Percentiles rank a stretch among this genome's conserved stretches.
Evolutionary conservation across 805 yeast genomes (phyloP).

Genomic region (Candida railenensis): DNA sequence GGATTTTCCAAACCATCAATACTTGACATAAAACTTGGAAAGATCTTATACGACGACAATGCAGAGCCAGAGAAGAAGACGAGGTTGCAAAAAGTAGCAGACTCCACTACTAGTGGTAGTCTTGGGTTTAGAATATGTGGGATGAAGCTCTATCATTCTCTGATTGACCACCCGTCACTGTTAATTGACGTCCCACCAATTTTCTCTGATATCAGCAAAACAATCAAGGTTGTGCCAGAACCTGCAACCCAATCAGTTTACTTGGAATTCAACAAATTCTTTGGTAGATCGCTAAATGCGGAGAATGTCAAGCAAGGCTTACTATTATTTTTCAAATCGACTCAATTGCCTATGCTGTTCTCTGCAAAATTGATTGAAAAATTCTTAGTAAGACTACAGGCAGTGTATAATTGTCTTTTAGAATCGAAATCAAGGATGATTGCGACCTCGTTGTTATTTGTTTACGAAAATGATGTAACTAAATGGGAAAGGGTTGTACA

Average conservation of each 20-base stretch:
- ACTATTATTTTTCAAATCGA: conserved; percentile 42
- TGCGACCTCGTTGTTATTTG: conserved; percentile 71
- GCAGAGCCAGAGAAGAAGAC: conserved; percentile 52
- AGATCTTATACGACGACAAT: conserved; percentile 63
- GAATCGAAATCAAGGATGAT: conserved; percentile 62
- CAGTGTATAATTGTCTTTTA: conserved; percentile 63
- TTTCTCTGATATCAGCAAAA: conserved; percentile 16
- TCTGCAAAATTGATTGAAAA: conserved; percentile 36
- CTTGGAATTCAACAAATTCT: conserved; percentile 58
- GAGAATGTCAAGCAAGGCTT: conserved; percentile 47
- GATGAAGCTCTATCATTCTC: conserved; percentile 53
- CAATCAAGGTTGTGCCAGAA: conserved; percentile 14
- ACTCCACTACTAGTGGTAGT: conserved; percentile 76
- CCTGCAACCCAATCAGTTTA: conserved; percentile 37
- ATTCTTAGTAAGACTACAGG: conserved; percentile 59
- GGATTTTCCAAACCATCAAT: conserved; percentile 69
- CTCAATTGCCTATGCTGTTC: conserved; percentile 27
- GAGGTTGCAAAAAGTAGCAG: conserved; percentile 64
- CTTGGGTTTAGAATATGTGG: conserved; percentile 83
- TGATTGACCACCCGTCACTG: conserved; percentile 6
- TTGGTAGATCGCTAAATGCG: conserved; percentile 60
- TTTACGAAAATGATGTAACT: conserved; percentile 64
- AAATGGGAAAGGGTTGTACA: conserved; percentile 49
- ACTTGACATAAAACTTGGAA: conserved; percentile 82
- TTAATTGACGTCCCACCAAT: conserved; percentile 11